Conservation (phyloP, 139 green algal species). For the Diplosphaera chodatii region DNA sequence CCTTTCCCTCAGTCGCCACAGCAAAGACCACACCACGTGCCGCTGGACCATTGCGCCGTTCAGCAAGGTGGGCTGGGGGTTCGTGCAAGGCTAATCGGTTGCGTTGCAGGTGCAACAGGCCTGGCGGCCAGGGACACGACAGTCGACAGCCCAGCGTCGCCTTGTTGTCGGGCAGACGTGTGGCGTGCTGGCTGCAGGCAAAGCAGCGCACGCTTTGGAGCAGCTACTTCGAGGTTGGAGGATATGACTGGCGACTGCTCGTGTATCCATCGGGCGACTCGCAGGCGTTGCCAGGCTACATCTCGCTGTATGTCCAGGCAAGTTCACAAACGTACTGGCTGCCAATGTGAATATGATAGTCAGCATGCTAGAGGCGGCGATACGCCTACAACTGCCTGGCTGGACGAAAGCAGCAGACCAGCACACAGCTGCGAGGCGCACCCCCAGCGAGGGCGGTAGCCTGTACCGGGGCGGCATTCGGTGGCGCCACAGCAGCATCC, state of each 20-base stretch:
- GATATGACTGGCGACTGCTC: constrained; percentile 56
- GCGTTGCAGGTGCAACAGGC: background rate
- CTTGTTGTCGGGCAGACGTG: background rate
- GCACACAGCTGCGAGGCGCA: too few relatives aligned
- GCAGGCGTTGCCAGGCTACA: constrained; percentile 50
- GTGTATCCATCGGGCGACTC: constrained; percentile 55
- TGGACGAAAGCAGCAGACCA: too few relatives aligned
- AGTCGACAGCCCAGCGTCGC: background rate
- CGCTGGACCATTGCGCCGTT: constrained; percentile 39
- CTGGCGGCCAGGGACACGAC: background rate
- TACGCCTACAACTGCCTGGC: too few relatives aligned
- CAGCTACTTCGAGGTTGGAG: constrained; percentile 57
- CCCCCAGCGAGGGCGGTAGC: too few relatives aligned
- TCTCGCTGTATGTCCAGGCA: constrained; percentile 46
- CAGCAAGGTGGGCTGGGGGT: constrained; percentile 19
- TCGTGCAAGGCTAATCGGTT: background rate
- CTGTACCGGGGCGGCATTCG: too few relatives aligned
- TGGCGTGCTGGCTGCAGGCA: background rate
- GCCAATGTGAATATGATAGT: too few relatives aligned
- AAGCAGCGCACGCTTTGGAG: constrained; percentile 49
- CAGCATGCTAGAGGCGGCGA: too few relatives aligned
- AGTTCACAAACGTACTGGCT: background rate
- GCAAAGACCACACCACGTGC: constrained; percentile 20
- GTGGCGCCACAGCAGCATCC: too few relatives aligned
- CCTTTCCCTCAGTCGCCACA: constrained; percentile 19